A percentile compares a stretch with the other conserved stretches of the same genome.
phyloP scores from a whole-genome alignment of 106 monocot species.

The Phalaenopsis equestris region DNA sequence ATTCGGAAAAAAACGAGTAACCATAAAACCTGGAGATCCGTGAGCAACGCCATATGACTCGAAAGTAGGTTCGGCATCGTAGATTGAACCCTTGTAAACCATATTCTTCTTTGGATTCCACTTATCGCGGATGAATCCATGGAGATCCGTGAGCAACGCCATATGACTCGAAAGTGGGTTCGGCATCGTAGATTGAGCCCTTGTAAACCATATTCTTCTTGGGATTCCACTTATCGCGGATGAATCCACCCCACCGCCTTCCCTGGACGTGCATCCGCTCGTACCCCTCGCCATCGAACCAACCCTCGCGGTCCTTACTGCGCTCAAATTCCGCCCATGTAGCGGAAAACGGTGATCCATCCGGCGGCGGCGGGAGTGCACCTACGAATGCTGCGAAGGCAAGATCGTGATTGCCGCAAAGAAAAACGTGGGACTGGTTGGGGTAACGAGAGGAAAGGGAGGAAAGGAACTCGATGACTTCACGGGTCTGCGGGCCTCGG shows the following conservation, averaged over 20 bases:
- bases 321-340: conserved; percentile 77
- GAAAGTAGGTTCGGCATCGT: conserved; percentile 79
- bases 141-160: conserved; percentile 86
- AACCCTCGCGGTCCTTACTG: conserved; percentile 79
- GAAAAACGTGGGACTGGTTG: conserved; percentile 74
- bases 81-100: conserved; percentile 77
- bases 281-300: conserved; percentile 75
- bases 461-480: conserved; percentile 76
- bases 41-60: conserved; percentile 85
- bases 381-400: conserved; percentile 95
- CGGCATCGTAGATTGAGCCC: conserved; percentile 85
- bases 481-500: conserved; percentile 68
- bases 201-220: conserved; percentile 58
- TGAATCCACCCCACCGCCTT: conserved; percentile 79
- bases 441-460: conserved; percentile 68
- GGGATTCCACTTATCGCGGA: conserved; percentile 46
- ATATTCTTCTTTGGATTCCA: conserved; percentile 61
- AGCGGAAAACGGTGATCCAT: conserved; percentile 34
- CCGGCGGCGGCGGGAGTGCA: conserved; percentile 65
- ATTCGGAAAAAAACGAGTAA: neutral
- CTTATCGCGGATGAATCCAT: conserved; percentile 41
- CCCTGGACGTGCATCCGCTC: conserved; percentile 89
- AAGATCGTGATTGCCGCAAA: conserved; percentile 96
- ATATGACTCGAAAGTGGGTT: conserved; percentile 82
- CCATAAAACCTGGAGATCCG: conserved; percentile 60